Evolutionary conservation across 2,329 filamentous ascomycete species (phyloP).

Genomic region (Sporothrix phasma): DNA sequence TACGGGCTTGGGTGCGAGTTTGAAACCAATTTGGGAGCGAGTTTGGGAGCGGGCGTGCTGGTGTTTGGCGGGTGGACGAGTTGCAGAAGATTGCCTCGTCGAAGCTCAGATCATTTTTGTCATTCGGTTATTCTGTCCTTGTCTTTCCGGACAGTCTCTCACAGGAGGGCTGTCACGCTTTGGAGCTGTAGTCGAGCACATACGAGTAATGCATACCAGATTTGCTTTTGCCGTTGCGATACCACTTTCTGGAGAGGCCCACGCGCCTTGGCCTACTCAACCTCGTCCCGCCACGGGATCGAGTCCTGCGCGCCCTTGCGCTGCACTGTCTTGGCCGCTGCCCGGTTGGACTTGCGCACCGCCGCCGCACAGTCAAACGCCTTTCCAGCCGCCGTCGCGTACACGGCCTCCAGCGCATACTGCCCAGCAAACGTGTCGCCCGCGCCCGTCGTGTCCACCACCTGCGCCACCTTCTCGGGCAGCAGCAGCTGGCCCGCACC

Average conservation of each 20-base stretch:
- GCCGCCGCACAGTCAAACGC: slow-evolving; percentile 48
- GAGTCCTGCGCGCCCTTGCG: slow-evolving; percentile 54
- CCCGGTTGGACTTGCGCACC: slow-evolving; percentile 49
- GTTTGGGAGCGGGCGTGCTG: neutral
- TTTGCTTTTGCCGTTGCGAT: neutral
- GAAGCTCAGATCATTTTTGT: neutral
- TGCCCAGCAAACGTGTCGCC: slow-evolving; percentile 91
- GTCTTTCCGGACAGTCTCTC: neutral
- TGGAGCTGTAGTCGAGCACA: too few relatives aligned
- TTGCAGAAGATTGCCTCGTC: neutral
- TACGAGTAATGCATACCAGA: neutral
- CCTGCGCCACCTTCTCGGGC: slow-evolving; percentile 55
- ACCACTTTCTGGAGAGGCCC: neutral
- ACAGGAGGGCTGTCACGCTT: neutral
- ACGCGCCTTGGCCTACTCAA: slow-evolving; percentile 17
- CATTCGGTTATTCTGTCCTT: neutral
- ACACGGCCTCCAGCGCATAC: slow-evolving; percentile 66
- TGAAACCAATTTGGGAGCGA: neutral
- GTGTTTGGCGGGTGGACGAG: neutral
- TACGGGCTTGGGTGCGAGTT: neutral
- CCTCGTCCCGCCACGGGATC: slow-evolving; percentile 53
- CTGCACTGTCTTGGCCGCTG: slow-evolving; percentile 57
- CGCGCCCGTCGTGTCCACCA: slow-evolving; percentile 88
- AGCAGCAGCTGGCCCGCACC: slow-evolving; percentile 40
- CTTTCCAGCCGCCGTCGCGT: slow-evolving; percentile 21